A percentile compares a stretch with the other conserved stretches of the same genome.
Evolutionary conservation across 306 rosid species (phyloP).

Genomic region (Dryas drummondii): DNA sequence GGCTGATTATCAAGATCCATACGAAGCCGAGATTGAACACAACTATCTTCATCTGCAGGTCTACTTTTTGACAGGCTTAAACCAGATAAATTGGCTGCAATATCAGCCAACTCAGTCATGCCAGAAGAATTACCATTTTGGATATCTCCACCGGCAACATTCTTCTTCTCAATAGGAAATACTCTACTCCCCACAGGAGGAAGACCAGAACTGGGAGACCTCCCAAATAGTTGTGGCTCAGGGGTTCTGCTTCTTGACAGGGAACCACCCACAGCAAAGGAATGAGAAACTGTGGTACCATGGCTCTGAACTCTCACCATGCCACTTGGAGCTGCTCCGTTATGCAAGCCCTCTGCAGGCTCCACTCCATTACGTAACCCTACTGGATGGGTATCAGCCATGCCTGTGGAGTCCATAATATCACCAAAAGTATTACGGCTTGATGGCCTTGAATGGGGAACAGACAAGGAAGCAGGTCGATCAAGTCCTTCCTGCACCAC

Average conservation of each 20-base stretch:
- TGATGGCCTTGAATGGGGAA: conserved; percentile 59
- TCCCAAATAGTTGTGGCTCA: conserved; percentile 67
- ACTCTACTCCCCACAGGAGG: conserved; percentile 64
- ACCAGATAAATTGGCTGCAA: conserved; percentile 58
- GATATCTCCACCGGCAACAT: conserved; percentile 40
- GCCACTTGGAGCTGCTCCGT: conserved; percentile 50
- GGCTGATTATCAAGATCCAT: conserved; percentile 47
- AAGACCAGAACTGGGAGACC: conserved; percentile 57
- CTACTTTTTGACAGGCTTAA: conserved; percentile 60
- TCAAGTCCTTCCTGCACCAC: conserved; percentile 75
- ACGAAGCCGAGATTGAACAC: conserved; percentile 59
- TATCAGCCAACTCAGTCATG: conserved; percentile 52
- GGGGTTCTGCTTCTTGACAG: conserved; percentile 71
- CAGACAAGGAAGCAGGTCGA: conserved; percentile 57
- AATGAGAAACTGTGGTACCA: conserved; percentile 41
- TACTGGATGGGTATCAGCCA: conserved; percentile 39
- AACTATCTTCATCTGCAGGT: conserved; percentile 56
- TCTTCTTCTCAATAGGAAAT: conserved; percentile 45
- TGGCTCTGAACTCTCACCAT: conserved; percentile 62
- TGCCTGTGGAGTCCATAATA: conserved; percentile 43
- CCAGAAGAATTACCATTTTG: conserved; percentile 54
- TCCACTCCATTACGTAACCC: conserved; percentile 44
- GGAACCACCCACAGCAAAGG: conserved; percentile 59
- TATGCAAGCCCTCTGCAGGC: conserved; percentile 56
- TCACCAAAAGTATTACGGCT: conserved; percentile 70